Evolutionary conservation across 768 basidiomycete genomes (phyloP), one percentile per base, ranked within the genome.

Genomic region (Grammothele lineata): DNA sequence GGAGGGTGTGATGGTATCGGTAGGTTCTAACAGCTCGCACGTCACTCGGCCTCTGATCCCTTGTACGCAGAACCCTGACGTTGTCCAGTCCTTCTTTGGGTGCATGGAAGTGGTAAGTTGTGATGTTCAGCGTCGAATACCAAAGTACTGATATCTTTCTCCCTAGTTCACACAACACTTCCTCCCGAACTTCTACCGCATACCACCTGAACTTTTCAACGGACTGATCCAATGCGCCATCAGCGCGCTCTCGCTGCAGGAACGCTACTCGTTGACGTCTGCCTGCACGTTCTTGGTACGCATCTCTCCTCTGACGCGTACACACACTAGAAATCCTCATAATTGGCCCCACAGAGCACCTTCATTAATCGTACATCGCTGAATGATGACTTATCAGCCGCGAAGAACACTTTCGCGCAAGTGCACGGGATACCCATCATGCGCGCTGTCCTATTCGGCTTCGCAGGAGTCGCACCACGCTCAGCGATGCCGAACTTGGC

Each of bases 31-130:
- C 19, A 39, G 2, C 1, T 25, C 19, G 10, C 15, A 30, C 12
- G 23, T 23, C 34, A 24, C 10, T 44, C 21, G 22, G 15, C 12
- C 34, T 12, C n/a, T n/a, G n/a, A n/a, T n/a, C n/a, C n/a, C n/a
- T n/a, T n/a, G n/a, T n/a, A n/a, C n/a, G n/a, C 26, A 95, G 91
- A 91, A 95, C 59, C 92, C 93, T 0, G 93, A 95, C 62, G 79
- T 95, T 22, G 89, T 92, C 14, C 91, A 92, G 60, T 83, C 82
- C 21, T 94, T 93, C 64, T 95, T 94, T 66, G 74, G 74, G 8
- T 93, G 83, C 60, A 76, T 88, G 72, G 88, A 91, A 37, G 75
- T 79, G 37, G 88, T 89, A 51, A 38, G 77, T 70, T 18, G 23
- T 37, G 45, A 26, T 4, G 36, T 33, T 3, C 6, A 4, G n/a